Evolutionary conservation across 1,284 basidiomycete genomes (phyloP).

Genomic region (Coniferiporia sulphurascens): DNA sequence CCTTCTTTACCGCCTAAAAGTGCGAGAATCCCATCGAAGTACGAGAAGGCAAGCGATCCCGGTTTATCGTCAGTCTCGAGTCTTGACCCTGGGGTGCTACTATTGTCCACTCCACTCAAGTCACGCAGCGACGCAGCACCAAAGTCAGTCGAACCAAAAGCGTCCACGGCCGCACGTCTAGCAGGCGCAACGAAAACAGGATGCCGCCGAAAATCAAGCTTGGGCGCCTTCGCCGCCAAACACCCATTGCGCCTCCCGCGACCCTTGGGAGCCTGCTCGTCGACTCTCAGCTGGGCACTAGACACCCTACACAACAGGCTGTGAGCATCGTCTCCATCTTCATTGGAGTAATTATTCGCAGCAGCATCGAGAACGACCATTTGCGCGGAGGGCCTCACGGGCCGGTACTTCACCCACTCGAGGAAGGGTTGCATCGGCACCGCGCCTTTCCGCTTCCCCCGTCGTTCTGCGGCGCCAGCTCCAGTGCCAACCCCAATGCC

Average conservation of each 20-base stretch:
- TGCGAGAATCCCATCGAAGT: background rate
- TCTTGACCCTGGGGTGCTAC: no score
- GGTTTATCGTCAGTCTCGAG: background rate
- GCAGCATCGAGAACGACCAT: slow-evolving; percentile 18
- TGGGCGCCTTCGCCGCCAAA: slow-evolving; percentile 5
- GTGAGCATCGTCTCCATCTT: background rate
- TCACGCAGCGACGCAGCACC: background rate
- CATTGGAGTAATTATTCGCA: slow-evolving; percentile 8
- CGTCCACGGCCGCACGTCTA: background rate
- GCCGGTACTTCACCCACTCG: slow-evolving; percentile 31
- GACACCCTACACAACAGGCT: background rate
- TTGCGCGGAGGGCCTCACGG: slow-evolving; percentile 25
- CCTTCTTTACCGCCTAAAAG: background rate
- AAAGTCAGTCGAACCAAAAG: background rate
- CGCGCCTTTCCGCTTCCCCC: background rate
- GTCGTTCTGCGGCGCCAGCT: background rate
- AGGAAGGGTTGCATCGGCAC: slow-evolving; percentile 34
- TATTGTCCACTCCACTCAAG: background rate
- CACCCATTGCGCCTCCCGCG: slow-evolving; percentile 7
- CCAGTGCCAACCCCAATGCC: no score
- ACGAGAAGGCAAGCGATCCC: background rate
- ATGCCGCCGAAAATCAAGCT: background rate
- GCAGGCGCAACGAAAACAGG: background rate
- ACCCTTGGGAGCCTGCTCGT: background rate
- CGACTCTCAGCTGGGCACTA: background rate